Percentiles rank a stretch among this genome's conserved stretches.
Evolutionary conservation across 208 protist species (phyloP).

Genomic region (Leishmania martiniquensis): DNA sequence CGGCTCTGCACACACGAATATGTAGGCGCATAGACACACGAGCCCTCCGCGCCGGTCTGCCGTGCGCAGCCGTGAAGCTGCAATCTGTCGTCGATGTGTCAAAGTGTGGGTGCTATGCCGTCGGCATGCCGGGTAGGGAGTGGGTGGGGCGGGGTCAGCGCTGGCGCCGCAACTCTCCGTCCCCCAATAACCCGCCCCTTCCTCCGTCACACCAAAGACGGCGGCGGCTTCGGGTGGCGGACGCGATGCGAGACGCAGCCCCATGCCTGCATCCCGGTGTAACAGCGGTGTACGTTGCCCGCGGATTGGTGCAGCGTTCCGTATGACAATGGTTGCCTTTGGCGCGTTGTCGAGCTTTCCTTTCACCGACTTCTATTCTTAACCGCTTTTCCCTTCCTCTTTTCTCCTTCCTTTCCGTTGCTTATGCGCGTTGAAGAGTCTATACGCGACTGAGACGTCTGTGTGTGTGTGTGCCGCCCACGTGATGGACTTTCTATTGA

Average conservation of each 20-base stretch:
- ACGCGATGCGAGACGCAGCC: conserved; percentile 18
- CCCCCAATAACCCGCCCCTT: background rate
- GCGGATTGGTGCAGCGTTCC: conserved; percentile 5
- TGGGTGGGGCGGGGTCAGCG: background rate
- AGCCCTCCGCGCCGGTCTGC: background rate
- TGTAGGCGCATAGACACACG: background rate
- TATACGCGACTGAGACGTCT: too few relatives aligned
- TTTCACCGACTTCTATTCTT: background rate
- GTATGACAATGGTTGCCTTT: background rate
- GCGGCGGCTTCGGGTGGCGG: background rate
- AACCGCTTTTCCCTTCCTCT: background rate
- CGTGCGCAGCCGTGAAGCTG: background rate
- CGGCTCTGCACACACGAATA: background rate
- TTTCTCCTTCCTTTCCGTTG: too few relatives aligned
- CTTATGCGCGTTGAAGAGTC: too few relatives aligned
- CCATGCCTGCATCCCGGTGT: background rate
- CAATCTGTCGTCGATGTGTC: background rate
- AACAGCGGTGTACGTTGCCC: background rate
- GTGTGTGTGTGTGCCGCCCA: too few relatives aligned
- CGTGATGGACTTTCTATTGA: too few relatives aligned
- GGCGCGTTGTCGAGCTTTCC: background rate
- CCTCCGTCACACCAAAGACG: background rate
- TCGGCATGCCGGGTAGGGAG: background rate
- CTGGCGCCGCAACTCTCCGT: conserved; percentile 25
- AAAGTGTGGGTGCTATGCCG: background rate